Conservation (phyloP, 2,329 filamentous ascomycete genomes). For the Tolypocladium guangdongense region DNA sequence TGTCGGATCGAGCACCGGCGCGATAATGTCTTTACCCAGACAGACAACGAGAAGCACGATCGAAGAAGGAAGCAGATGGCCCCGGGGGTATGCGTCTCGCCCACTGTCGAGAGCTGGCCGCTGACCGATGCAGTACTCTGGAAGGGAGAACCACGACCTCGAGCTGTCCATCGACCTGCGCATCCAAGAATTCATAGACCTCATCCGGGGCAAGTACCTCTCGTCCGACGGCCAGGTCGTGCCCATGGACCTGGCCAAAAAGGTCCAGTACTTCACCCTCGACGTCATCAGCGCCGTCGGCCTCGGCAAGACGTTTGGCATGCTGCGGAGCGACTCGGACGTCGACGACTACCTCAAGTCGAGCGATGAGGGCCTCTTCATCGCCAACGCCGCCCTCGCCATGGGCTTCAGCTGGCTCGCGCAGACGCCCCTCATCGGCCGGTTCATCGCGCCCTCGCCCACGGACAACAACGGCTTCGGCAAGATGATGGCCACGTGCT, state of each 20-base stretch:
- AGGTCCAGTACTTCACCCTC: slow-evolving; percentile 38
- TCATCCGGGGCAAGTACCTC: slow-evolving; percentile 34
- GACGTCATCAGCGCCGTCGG: slow-evolving; percentile 42
- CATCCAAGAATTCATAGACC: slow-evolving; percentile 30
- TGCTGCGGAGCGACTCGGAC: slow-evolving; percentile 33
- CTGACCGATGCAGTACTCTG: slow-evolving; percentile 33
- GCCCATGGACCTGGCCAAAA: slow-evolving; percentile 34
- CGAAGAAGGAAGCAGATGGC: slow-evolving; percentile 36
- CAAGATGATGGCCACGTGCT: slow-evolving; percentile 20
- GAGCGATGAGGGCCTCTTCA: slow-evolving; percentile 19
- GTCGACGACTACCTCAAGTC: slow-evolving; percentile 27
- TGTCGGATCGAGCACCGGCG: slow-evolving; percentile 35
- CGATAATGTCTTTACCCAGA: slow-evolving; percentile 42
- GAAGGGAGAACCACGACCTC: slow-evolving; percentile 39
- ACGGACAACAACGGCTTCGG: slow-evolving; percentile 21
- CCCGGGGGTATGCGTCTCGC: slow-evolving; percentile 28
- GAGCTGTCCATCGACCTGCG: slow-evolving; percentile 37
- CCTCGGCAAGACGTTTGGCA: slow-evolving; percentile 38
- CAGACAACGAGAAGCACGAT: slow-evolving; percentile 35
- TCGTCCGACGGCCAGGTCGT: slow-evolving; percentile 15
- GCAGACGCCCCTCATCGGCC: slow-evolving; percentile 16
- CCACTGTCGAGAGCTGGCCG: background rate
- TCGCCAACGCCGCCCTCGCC: slow-evolving; percentile 15
- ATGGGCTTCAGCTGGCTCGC: slow-evolving; percentile 17
- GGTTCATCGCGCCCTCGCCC: slow-evolving; percentile 15